Percentiles rank a stretch among this genome's conserved stretches.
Evolutionary conservation across 2,329 filamentous ascomycete species (phyloP).

Genomic region (Fusarium sp.): DNA sequence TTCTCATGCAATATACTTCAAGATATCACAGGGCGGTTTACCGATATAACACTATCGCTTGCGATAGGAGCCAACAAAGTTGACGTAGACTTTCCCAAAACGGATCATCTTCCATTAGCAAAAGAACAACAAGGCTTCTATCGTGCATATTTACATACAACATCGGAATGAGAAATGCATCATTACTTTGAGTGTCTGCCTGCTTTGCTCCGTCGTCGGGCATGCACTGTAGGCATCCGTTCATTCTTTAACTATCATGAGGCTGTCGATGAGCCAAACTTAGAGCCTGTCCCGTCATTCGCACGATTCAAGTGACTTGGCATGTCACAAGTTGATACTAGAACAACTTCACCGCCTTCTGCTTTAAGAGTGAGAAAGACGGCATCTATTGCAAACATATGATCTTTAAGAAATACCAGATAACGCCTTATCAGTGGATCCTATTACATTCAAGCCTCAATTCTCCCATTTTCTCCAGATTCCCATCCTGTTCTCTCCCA

Average conservation of each 20-base stretch:
- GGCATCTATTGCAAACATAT: neutral
- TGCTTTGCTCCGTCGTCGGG: neutral
- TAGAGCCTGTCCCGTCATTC: constrained; percentile 14
- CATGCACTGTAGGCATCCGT: neutral
- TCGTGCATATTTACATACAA: neutral
- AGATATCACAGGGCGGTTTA: neutral
- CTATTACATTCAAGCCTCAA: neutral
- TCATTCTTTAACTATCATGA: constrained; percentile 14
- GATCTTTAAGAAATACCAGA: neutral
- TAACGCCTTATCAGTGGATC: constrained; percentile 24
- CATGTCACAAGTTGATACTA: constrained; percentile 24
- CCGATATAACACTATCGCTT: constrained; percentile 1
- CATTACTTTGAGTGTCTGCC: neutral
- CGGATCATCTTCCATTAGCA: neutral
- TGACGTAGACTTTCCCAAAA: neutral
- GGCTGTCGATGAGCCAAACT: neutral
- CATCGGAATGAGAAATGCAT: constrained; percentile 4
- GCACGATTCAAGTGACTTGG: constrained; percentile 29
- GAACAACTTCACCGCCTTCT: constrained; percentile 9
- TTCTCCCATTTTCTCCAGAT: constrained; percentile 15
- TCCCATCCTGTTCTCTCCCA: constrained; percentile 1
- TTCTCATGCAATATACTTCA: neutral
- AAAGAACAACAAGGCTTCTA: neutral
- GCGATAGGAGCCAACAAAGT: neutral
- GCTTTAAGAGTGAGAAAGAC: neutral